Base-by-base conservation (phyloP, 441 rosid genomes). In the Francoa sonchifolia region DNA sequence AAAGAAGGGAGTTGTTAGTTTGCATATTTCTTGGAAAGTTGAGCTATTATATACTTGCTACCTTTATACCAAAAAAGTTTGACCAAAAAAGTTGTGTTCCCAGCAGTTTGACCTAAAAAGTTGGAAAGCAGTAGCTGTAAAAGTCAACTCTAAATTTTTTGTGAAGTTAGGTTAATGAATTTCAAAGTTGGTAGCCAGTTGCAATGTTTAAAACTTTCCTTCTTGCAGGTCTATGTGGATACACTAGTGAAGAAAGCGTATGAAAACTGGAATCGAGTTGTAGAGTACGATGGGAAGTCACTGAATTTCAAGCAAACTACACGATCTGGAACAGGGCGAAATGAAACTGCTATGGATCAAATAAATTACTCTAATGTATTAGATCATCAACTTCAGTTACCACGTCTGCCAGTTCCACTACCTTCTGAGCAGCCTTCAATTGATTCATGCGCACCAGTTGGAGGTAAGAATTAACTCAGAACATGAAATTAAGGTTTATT, bases 211-310 rank as follows among this genome's bases (percentile, higher is more conserved):
- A n/a, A n/a, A n/a, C n/a, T n/a, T n/a, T 43, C 33, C 10, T 60
- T 63, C 40, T 29, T 74, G 58, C 80, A 92, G 99, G 54, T 86
- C 14, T 83, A 65, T 66, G 94, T 92, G 25, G 99, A 92, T 63
- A 45, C 83, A 8, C 56, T 77, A 58, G 81, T 92, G 69, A 92
- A 83, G 76, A 87, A 81, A 63, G 99, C 99, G 20, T 92, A 92
- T 73, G 99, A 87, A 1, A 79, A 83, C 48, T 92, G 99, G 99
- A 60, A 52, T 63, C 67, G 64, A 51, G 99, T 83, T 26, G 48
- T 87, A 45, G 95, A 92, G 57, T 87, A 87, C 62, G 96, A 87
- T 63, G 96, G 94, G 56, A 83, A 92, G 61, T 78, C 95, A 30
- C 65, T 81, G 57, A 71, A 58, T 65, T 53, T 67, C 54, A 81